Evolutionary conservation across 169 alveolate genomes (phyloP).

Genomic region (Eimeria falciformis): DNA sequence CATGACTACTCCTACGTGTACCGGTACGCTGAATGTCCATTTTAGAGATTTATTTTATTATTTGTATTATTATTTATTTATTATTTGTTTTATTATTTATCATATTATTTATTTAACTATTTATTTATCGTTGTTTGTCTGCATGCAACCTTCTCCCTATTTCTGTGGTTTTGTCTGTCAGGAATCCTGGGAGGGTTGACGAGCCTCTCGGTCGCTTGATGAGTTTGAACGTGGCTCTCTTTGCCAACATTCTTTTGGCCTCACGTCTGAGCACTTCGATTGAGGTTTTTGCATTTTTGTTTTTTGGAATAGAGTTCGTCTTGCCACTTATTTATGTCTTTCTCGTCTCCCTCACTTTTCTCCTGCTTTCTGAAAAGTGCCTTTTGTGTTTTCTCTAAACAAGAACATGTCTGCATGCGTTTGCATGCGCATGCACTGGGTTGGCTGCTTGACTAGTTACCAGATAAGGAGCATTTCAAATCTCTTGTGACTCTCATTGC

Average conservation of each 20-base stretch:
- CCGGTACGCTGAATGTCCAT: constrained; percentile 57
- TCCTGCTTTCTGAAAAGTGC: not conserved
- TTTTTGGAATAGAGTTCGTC: constrained; percentile 66
- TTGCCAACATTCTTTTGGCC: constrained; percentile 68
- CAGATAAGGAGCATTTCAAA: no score
- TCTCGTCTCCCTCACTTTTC: not conserved
- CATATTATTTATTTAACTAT: not conserved
- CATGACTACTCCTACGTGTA: constrained; percentile 72
- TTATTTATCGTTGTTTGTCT: not conserved
- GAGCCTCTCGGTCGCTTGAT: constrained; percentile 61
- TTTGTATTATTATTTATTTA: not conserved
- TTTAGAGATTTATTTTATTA: not conserved
- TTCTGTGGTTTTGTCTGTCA: not conserved
- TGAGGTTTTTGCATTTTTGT: constrained; percentile 60
- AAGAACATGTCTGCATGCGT: no score
- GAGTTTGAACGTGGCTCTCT: constrained; percentile 70
- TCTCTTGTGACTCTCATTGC: no score
- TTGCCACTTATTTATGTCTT: not conserved
- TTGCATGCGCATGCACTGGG: no score
- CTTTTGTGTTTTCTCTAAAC: no score
- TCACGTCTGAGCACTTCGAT: constrained; percentile 69
- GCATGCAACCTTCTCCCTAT: not conserved
- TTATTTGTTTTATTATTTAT: not conserved
- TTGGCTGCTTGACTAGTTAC: no score
- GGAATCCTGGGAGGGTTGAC: constrained; percentile 62